Conservation (phyloP, 2,329 filamentous ascomycete species). For the Lachnellula occidentalis region DNA sequence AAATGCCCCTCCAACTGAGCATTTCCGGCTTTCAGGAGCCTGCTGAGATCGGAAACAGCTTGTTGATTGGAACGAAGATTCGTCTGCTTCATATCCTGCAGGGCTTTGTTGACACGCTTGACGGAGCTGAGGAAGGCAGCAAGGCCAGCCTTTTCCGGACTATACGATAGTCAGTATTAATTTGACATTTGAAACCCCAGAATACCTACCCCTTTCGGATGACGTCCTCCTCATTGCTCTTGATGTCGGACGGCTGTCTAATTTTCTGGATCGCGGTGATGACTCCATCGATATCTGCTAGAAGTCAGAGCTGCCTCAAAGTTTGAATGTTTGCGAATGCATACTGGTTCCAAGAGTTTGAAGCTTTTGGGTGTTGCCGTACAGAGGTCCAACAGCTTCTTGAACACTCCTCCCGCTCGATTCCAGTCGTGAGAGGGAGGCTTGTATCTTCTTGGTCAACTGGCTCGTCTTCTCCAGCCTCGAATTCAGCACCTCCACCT, state of each 20-base stretch:
- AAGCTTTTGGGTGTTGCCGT: conserved; percentile 83
- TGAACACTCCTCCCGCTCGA: conserved; percentile 84
- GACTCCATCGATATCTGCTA: conserved; percentile 74
- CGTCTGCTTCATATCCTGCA: conserved; percentile 79
- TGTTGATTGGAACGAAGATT: conserved; percentile 90
- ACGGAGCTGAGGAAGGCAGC: conserved; percentile 83
- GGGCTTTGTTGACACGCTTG: conserved; percentile 80
- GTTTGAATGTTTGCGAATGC: conserved; percentile 22
- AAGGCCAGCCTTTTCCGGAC: conserved; percentile 76
- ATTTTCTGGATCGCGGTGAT: conserved; percentile 83
- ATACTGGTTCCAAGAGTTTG: conserved; percentile 79
- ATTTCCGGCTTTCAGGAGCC: conserved; percentile 72
- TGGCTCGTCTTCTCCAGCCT: conserved; percentile 86
- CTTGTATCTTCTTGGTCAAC: conserved; percentile 92
- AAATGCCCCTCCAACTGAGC: conserved; percentile 81
- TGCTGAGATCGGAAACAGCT: conserved; percentile 73
- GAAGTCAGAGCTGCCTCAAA: conserved; percentile 13
- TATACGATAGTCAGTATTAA: conserved; percentile 29
- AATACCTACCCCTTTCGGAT: conserved; percentile 66
- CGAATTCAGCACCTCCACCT: conserved; percentile 66
- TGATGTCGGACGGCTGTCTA: conserved; percentile 85
- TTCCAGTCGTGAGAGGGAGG: conserved; percentile 77
- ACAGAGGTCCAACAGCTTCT: conserved; percentile 87
- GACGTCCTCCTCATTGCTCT: conserved; percentile 85
- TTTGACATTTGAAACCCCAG: neutral